These are phyloP conservation scores for Sisymbrium altissimum DNA, from an alignment of 345 rosid genomes.

Conservation along the genomic window DNA sequence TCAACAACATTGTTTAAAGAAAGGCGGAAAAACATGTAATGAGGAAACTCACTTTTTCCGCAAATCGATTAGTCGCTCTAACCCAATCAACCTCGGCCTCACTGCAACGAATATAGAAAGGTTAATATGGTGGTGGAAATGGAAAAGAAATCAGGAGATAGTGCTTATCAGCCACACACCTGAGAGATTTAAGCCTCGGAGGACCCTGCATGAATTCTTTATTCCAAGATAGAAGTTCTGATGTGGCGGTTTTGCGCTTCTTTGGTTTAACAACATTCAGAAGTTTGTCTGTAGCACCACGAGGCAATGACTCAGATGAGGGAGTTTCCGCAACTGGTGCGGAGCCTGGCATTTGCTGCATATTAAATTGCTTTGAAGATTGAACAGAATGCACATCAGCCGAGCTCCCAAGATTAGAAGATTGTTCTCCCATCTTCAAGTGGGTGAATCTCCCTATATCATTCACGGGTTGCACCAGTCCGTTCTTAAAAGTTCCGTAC, in stretches of 20 bases:
- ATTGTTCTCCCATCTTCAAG: slow-evolving; percentile 43
- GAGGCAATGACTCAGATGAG: slow-evolving; percentile 38
- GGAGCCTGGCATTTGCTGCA: slow-evolving; percentile 32
- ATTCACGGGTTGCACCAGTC: slow-evolving; percentile 46
- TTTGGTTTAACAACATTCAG: slow-evolving; percentile 36
- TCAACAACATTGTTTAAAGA: slow-evolving; percentile 16
- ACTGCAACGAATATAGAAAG: slow-evolving; percentile 41
- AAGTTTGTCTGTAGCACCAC: slow-evolving; percentile 36
- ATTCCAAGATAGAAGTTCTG: slow-evolving; percentile 63
- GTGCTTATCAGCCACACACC: slow-evolving; percentile 45
- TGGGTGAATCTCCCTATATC: slow-evolving; percentile 41
- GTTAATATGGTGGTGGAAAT: neutral
- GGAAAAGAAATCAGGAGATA: neutral
- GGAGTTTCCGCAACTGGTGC: slow-evolving; percentile 38
- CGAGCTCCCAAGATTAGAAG: slow-evolving; percentile 40
- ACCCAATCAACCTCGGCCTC: slow-evolving; percentile 72
- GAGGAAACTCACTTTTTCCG: slow-evolving; percentile 62
- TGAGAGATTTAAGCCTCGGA: slow-evolving; percentile 50
- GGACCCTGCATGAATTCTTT: slow-evolving; percentile 48
- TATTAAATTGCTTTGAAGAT: slow-evolving; percentile 33
- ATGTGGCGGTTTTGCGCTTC: slow-evolving; percentile 64
- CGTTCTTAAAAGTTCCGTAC: slow-evolving; percentile 66
- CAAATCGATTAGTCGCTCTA: slow-evolving; percentile 49
- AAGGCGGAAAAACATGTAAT: neutral
- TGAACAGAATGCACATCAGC: slow-evolving; percentile 39